Percentiles rank a stretch among this genome's conserved stretches.
These are phyloP conservation scores for Vitis hybrid DNA, from an alignment of 177 flowering plant genomes.

Conservation along the genomic window DNA sequence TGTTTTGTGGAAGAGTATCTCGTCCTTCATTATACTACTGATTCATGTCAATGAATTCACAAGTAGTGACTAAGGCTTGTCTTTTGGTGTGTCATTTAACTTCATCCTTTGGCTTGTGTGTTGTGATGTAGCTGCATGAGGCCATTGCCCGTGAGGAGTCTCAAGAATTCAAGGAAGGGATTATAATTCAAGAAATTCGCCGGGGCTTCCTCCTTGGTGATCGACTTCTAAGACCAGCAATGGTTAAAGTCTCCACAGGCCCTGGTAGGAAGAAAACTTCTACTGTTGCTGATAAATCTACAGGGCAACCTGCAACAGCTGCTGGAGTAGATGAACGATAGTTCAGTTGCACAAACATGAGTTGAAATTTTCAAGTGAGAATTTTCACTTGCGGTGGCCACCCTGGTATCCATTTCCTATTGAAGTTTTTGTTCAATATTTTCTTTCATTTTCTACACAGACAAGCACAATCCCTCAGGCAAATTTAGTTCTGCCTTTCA, in stretches of 20 bases:
- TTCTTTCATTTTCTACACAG: neutral
- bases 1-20: too few relatives aligned
- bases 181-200: slow-evolving; percentile 62
- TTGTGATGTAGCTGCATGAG: slow-evolving; percentile 71
- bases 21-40: too few relatives aligned
- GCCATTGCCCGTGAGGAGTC: slow-evolving; percentile 91
- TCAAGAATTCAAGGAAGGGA: slow-evolving; percentile 74
- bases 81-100: neutral
- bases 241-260: slow-evolving; percentile 91
- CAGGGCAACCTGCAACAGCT: slow-evolving; percentile 39
- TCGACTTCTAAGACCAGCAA: slow-evolving; percentile 85
- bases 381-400: neutral
- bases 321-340: slow-evolving; percentile 35
- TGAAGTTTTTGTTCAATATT: neutral
- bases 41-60: too few relatives aligned
- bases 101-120: neutral
- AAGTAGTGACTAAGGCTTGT: neutral
- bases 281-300: slow-evolving; percentile 18
- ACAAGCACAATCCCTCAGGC: slow-evolving; percentile 6
- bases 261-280: slow-evolving; percentile 54
- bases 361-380: neutral
- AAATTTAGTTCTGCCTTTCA: too few relatives aligned
- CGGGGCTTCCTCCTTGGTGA: slow-evolving; percentile 85
- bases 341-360: neutral
- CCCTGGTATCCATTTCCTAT: neutral